A percentile compares a stretch with the other conserved stretches of the same genome.
Conservation (phyloP, 1,284 basidiomycete genomes). For the Ustilago hordei region DNA sequence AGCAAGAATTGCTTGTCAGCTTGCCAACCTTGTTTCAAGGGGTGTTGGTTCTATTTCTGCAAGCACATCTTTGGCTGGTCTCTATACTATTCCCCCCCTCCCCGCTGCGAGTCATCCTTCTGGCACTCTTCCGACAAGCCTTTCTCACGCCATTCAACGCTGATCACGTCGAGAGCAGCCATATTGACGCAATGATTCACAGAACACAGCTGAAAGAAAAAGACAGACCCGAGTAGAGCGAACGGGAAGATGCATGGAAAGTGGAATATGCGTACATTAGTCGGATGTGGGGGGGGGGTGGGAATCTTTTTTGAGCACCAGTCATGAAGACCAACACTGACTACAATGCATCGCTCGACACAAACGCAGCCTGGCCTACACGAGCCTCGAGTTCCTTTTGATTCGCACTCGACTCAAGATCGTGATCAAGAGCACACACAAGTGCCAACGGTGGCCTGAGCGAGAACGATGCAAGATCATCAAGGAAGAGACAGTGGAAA, state of each 20-base stretch:
- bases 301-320: slow-evolving; percentile 43
- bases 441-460: slow-evolving; percentile 9
- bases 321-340: slow-evolving; percentile 15
- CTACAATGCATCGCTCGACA: background rate
- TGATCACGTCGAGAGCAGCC: background rate
- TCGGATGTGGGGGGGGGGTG: slow-evolving; percentile 28
- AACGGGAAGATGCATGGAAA: slow-evolving; percentile 46
- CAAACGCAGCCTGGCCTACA: slow-evolving; percentile 1
- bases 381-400: slow-evolving; percentile 48
- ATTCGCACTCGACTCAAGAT: slow-evolving; percentile 5
- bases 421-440: background rate
- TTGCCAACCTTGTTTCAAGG: background rate
- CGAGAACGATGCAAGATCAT: slow-evolving; percentile 1
- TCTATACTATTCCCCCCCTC: background rate
- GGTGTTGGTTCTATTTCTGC: background rate
- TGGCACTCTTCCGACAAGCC: background rate
- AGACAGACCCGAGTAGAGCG: slow-evolving; percentile 10
- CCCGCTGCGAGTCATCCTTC: background rate
- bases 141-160: slow-evolving; percentile 2
- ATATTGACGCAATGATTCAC: background rate
- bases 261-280: slow-evolving; percentile 52
- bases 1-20: background rate
- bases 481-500: slow-evolving; percentile 1
- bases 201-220: background rate
- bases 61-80: background rate